Conservation (phyloP, 1,284 basidiomycete species). For the Pulchroboletus neoregius region DNA sequence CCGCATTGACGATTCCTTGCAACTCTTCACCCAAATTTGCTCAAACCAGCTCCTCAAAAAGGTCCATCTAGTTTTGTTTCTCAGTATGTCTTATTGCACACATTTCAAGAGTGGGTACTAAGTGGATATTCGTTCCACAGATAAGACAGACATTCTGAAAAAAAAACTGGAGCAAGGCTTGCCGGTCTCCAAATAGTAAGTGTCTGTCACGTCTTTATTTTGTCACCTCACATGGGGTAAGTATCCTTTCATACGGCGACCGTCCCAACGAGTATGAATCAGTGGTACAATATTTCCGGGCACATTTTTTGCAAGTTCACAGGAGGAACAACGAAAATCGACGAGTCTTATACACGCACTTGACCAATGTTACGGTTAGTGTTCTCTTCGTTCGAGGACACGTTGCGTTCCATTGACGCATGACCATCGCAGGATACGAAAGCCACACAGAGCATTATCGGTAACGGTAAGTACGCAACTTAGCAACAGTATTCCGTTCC, state of each 20-base stretch:
- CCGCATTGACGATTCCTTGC: slow-evolving; percentile 78
- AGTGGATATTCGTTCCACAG: slow-evolving; percentile 34
- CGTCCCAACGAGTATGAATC: slow-evolving; percentile 75
- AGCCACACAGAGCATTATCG: slow-evolving; percentile 75
- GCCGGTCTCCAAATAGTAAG: slow-evolving; percentile 74
- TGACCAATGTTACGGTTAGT: slow-evolving; percentile 75
- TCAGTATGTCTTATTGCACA: slow-evolving; percentile 48
- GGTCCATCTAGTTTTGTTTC: slow-evolving; percentile 74
- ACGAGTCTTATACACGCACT: slow-evolving; percentile 72
- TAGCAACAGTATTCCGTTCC: slow-evolving; percentile 2
- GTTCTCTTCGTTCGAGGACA: neutral
- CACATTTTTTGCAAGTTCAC: slow-evolving; percentile 79
- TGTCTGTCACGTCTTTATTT: neutral
- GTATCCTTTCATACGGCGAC: slow-evolving; percentile 78
- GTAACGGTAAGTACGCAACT: slow-evolving; percentile 52
- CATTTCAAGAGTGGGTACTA: slow-evolving; percentile 8
- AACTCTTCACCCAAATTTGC: slow-evolving; percentile 79
- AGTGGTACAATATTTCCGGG: slow-evolving; percentile 77
- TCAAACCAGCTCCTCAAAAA: slow-evolving; percentile 74
- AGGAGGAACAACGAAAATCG: slow-evolving; percentile 72
- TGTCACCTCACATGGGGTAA: slow-evolving; percentile 30
- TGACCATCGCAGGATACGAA: slow-evolving; percentile 59
- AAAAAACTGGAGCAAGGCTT: slow-evolving; percentile 64
- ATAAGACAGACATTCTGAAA: slow-evolving; percentile 73
- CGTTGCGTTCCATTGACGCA: slow-evolving; percentile 2